Evolutionary conservation across 2,329 filamentous ascomycete genomes (phyloP).

Genomic region (Alternaria sp.): DNA sequence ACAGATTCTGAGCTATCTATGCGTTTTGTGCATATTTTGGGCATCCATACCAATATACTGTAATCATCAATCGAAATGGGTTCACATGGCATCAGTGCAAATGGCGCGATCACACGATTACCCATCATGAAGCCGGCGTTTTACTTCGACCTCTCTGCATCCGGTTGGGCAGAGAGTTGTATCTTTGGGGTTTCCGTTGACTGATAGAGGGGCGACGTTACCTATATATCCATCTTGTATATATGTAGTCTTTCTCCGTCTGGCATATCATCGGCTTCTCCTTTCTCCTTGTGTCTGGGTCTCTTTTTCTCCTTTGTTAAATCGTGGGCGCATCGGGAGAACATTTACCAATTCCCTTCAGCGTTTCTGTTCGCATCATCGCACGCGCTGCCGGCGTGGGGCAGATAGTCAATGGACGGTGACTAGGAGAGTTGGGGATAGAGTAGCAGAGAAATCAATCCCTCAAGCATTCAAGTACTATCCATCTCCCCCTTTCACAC

Average conservation of each 20-base stretch:
- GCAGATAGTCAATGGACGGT: neutral
- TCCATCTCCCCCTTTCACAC: neutral
- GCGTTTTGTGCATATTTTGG: constrained; percentile 37
- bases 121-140: constrained; percentile 37
- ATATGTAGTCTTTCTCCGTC: constrained; percentile 12
- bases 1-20: constrained; percentile 35
- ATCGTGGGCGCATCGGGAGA: constrained; percentile 7
- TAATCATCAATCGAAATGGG: constrained; percentile 34
- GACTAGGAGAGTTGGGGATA: constrained; percentile 6
- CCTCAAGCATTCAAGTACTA: constrained; percentile 6
- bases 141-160: constrained; percentile 14
- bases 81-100: constrained; percentile 28
- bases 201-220: constrained; percentile 9
- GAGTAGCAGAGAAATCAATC: constrained; percentile 11
- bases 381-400: neutral
- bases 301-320: constrained; percentile 15
- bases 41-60: constrained; percentile 26
- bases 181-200: constrained; percentile 9
- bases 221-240: constrained; percentile 11
- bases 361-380: constrained; percentile 1
- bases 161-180: constrained; percentile 9
- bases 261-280: constrained; percentile 4
- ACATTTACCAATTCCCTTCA: constrained; percentile 7
- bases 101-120: constrained; percentile 16
- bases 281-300: constrained; percentile 15